These are phyloP conservation scores for Turnera subulata DNA, from an alignment of 345 rosid species.

Conservation along the genomic window DNA sequence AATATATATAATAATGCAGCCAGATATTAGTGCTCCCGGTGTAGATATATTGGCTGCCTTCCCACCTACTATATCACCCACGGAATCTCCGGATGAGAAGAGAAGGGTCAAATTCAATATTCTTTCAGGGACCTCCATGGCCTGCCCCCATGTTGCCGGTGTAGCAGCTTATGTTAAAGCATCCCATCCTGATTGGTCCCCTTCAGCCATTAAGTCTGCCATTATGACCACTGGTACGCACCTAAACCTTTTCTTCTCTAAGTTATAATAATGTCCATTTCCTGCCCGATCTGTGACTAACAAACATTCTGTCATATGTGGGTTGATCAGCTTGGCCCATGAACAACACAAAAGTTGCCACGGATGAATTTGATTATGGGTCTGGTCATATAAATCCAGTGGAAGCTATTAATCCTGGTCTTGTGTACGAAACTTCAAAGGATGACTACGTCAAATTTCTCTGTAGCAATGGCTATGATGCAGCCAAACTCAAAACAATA, in stretches of 20 bases:
- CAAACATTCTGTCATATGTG: background rate
- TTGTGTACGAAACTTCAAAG: background rate
- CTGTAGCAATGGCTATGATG: conserved; percentile 1
- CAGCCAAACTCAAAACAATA: background rate
- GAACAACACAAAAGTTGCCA: background rate
- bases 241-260: background rate
- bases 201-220: background rate
- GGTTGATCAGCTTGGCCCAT: background rate
- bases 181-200: background rate
- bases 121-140: background rate
- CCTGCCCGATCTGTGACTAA: background rate
- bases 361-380: conserved; percentile 11
- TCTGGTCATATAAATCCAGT: conserved; percentile 8
- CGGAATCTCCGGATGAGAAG: background rate
- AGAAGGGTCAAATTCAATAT: background rate
- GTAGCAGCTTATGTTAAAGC: background rate
- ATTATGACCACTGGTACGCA: background rate
- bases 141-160: background rate
- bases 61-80: background rate
- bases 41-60: background rate
- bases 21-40: background rate
- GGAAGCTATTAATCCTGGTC: conserved; percentile 4
- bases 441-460: conserved; percentile 5
- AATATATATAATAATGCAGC: too few relatives aligned
- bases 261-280: background rate